A percentile compares a stretch with the other conserved stretches of the same genome.
Evolutionary conservation across 495 filamentous ascomycete species (phyloP).

Genomic region (Tuber calosporum): DNA sequence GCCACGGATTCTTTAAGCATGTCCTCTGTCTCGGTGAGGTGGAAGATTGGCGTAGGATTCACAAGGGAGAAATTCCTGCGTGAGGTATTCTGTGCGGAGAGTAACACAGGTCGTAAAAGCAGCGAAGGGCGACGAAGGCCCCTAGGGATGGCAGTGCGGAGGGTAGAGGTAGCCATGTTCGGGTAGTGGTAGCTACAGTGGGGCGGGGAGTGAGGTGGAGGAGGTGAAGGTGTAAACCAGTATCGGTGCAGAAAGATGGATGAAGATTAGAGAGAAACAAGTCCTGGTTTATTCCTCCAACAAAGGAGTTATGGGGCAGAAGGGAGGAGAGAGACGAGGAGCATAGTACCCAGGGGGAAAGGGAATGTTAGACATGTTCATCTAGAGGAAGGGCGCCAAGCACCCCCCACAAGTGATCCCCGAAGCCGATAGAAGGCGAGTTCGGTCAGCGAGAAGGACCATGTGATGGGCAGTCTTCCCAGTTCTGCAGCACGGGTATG

Average conservation of each 20-base stretch:
- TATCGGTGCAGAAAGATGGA: neutral
- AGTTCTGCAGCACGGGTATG: neutral
- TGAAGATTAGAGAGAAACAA: neutral
- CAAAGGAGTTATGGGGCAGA: neutral
- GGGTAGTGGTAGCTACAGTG: neutral
- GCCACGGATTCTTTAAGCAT: constrained; percentile 83
- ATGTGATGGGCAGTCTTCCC: constrained; percentile 24
- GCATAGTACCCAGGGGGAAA: neutral
- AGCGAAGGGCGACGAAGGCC: constrained; percentile 15
- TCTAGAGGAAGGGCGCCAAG: constrained; percentile 20
- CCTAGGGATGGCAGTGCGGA: constrained; percentile 24
- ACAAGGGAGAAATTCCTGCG: constrained; percentile 36
- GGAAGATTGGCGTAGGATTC: constrained; percentile 82
- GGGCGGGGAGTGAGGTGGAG: neutral
- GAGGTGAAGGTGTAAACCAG: neutral
- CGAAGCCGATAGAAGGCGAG: constrained; percentile 32
- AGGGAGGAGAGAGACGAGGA: neutral
- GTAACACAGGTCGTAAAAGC: constrained; percentile 11
- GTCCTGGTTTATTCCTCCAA: neutral
- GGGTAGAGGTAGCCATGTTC: constrained; percentile 16
- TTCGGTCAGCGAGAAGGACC: neutral
- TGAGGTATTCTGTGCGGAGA: constrained; percentile 11
- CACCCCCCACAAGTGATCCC: constrained; percentile 15
- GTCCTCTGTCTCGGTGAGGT: constrained; percentile 81
- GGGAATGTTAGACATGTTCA: neutral